Percentiles rank a stretch among this genome's conserved stretches.
Evolutionary conservation across 345 rosid species (phyloP).

Genomic region (Citrus sp.): DNA sequence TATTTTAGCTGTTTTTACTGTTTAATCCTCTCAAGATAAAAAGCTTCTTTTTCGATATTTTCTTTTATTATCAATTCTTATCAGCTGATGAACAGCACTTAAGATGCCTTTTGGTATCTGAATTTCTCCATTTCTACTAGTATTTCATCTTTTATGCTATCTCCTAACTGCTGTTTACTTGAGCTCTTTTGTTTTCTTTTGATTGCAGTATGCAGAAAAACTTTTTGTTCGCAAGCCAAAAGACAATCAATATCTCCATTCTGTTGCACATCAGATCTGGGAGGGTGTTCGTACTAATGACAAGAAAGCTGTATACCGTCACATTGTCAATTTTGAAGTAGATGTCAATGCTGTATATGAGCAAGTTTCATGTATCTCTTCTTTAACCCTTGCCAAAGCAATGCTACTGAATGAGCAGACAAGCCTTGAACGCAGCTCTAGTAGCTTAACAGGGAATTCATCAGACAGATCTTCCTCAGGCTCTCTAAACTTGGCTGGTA

Average conservation of each 20-base stretch:
- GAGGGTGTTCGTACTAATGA: conserved; percentile 88
- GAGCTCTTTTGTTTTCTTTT: conserved; percentile 13
- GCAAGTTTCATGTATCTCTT: conserved; percentile 55
- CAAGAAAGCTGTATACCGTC: conserved; percentile 84
- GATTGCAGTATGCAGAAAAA: conserved; percentile 86
- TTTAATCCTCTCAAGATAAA: background rate
- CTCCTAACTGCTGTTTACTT: background rate
- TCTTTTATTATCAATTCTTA: too few species aligned
- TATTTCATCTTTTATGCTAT: background rate
- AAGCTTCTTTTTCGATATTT: background rate
- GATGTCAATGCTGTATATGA: conserved; percentile 68
- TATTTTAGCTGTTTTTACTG: background rate
- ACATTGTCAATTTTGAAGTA: conserved; percentile 68
- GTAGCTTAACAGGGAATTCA: conserved; percentile 55
- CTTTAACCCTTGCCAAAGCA: conserved; percentile 82
- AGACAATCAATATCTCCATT: conserved; percentile 47
- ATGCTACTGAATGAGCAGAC: conserved; percentile 78
- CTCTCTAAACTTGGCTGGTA: conserved; percentile 47
- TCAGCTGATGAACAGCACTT: background rate
- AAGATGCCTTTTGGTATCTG: background rate
- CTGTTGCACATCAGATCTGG: conserved; percentile 72
- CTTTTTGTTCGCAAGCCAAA: conserved; percentile 72
- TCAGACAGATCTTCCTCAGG: conserved; percentile 64
- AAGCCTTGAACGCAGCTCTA: conserved; percentile 46
- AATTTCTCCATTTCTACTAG: background rate